phyloP scores from a whole-genome alignment of 2,329 filamentous ascomycete species.

The Didymella keratinophila region DNA sequence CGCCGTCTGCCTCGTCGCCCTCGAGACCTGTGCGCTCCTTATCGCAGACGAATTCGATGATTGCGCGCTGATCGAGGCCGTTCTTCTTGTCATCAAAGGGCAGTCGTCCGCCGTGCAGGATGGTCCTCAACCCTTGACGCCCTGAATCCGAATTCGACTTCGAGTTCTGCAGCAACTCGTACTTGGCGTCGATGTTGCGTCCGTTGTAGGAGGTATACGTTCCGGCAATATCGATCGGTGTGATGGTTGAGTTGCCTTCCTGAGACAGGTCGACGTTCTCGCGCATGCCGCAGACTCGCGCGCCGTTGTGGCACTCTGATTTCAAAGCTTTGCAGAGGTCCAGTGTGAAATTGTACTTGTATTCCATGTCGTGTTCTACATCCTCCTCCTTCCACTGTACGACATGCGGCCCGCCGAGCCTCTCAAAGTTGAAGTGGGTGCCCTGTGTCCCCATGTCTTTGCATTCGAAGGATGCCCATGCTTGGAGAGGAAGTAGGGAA shows the following conservation, averaged over 20 bases:
- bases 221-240: slow-evolving; percentile 78
- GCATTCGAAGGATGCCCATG: slow-evolving; percentile 63
- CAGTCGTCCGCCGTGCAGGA: slow-evolving; percentile 67
- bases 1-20: slow-evolving; percentile 58
- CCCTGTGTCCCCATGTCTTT: slow-evolving; percentile 66
- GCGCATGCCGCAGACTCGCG: slow-evolving; percentile 80
- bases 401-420: slow-evolving; percentile 72
- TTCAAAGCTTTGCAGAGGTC: slow-evolving; percentile 76
- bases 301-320: slow-evolving; percentile 71
- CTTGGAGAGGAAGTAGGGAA: slow-evolving; percentile 37
- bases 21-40: slow-evolving; percentile 75
- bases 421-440: slow-evolving; percentile 69
- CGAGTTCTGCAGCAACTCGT: slow-evolving; percentile 70
- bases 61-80: slow-evolving; percentile 70
- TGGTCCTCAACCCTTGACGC: slow-evolving; percentile 75
- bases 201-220: slow-evolving; percentile 64
- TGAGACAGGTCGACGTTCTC: slow-evolving; percentile 61
- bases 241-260: slow-evolving; percentile 59
- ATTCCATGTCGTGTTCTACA: slow-evolving; percentile 58
- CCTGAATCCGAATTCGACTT: slow-evolving; percentile 69
- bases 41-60: slow-evolving; percentile 88
- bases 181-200: slow-evolving; percentile 70
- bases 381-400: slow-evolving; percentile 64
- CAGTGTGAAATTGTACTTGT: slow-evolving; percentile 82
- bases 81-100: slow-evolving; percentile 57